Evolutionary conservation across 129 eudicot genomes (phyloP), one percentile per base, ranked within the genome.

Genomic region (Helichrysum umbraculigerum): DNA sequence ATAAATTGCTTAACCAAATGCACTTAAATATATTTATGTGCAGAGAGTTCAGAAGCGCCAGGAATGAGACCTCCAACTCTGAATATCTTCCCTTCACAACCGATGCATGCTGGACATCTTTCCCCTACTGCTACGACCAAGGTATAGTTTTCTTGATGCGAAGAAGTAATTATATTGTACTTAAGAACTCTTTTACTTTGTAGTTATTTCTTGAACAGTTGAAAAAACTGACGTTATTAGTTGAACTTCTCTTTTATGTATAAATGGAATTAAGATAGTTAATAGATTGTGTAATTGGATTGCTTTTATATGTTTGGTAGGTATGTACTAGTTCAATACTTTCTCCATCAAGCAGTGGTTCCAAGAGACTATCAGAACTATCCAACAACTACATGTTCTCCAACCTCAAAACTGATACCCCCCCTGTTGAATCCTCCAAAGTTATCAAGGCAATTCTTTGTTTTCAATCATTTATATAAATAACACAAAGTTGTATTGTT

Each of bases 41-140:
- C 86, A 81, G 89, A 76, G 54, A 81, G 78, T 80, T 62, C 50
- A 63, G 50, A 8, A 64, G 29, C 21, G 1, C 39, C 33, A 71
- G 91, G 85, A 20, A 83, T 85, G 84, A 86, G 88, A 71, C 89
- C 93, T 39, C 91, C 84, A 69, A 91, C 94, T 33, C 78, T 91
- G 65, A 91, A 86, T 85, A 88, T 91, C 60, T 91, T 88, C 78
- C 97, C 97, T n/a, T 91, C 91, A 61, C 90, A 91, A 66, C 97
- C 94, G n/a, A 88, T 88, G 97, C 91, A 88, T 80, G 87, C 29
- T 10, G 17, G 37, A 30, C 17, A 28, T 62, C 67, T 30, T 62
- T 29, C 39, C 2, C 29, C 67, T 12, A 61, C 67, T 16, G 19
- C 54, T 7, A 39, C n/a, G 9, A 34, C 84, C 21, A 77, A 81